A percentile compares a stretch with the other conserved stretches of the same genome.
Evolutionary conservation across 208 protist genomes (phyloP).

Genomic region (Balamuthia mandrillaris): DNA sequence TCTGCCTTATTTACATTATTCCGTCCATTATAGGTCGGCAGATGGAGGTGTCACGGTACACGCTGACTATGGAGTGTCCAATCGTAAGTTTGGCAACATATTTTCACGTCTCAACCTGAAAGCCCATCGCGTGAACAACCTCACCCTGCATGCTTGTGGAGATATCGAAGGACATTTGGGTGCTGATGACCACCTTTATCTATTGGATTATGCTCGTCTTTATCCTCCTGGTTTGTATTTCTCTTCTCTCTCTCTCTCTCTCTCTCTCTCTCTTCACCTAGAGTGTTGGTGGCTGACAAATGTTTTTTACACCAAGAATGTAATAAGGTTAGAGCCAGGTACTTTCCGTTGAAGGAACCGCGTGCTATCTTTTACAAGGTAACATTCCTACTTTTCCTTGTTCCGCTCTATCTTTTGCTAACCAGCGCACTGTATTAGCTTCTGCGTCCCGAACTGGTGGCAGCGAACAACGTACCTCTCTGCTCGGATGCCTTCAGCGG

Average conservation of each 20-base stretch:
- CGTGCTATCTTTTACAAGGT: neutral
- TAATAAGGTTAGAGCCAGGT: no score
- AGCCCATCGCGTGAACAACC: neutral
- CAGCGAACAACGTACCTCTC: neutral
- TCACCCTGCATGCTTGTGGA: neutral
- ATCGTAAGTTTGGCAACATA: neutral
- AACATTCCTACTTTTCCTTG: no score
- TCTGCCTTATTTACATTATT: no score
- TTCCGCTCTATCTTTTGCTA: neutral
- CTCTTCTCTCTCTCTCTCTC: no score
- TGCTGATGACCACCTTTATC: neutral
- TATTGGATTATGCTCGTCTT: slow-evolving; percentile 3
- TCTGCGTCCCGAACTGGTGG: slow-evolving; percentile 9
- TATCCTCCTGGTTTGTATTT: slow-evolving; percentile 10
- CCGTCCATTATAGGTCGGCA: neutral
- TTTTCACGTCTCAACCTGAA: slow-evolving; percentile 11
- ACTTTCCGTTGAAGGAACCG: no score
- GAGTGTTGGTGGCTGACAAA: no score
- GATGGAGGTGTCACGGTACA: slow-evolving; percentile 4
- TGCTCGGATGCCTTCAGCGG: slow-evolving; percentile 26
- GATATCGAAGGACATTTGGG: slow-evolving; percentile 34
- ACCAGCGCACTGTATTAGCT: neutral
- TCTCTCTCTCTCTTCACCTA: neutral
- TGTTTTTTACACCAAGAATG: no score
- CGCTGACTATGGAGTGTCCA: neutral